phyloP scores from a whole-genome alignment of 768 basidiomycete species.

The Daedaleopsis nitida region DNA sequence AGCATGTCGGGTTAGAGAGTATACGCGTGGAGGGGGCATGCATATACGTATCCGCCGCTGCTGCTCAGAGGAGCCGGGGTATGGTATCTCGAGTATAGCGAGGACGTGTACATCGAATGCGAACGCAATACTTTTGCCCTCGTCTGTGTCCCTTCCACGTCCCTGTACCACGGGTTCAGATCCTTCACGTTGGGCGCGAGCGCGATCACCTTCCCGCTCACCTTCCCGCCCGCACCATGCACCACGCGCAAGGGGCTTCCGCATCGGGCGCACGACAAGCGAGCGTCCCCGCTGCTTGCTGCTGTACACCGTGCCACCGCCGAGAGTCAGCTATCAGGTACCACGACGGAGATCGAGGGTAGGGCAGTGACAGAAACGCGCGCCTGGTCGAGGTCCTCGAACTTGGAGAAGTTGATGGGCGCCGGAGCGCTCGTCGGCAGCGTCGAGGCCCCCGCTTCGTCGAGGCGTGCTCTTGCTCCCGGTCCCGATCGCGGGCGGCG shows the following conservation, averaged over 20 bases:
- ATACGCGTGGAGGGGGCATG: no score
- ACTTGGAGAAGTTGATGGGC: constrained; percentile 86
- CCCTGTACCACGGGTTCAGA: constrained; percentile 77
- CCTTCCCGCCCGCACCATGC: constrained; percentile 7
- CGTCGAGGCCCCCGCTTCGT: constrained; percentile 32
- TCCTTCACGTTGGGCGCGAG: constrained; percentile 78
- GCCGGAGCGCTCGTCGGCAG: constrained; percentile 54
- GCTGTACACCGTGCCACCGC: background rate
- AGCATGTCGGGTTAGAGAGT: no score
- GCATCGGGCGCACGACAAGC: constrained; percentile 35
- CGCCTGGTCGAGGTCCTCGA: constrained; percentile 80
- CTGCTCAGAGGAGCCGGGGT: no score
- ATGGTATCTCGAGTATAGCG: no score
- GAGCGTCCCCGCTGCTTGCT: background rate
- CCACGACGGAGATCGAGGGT: background rate
- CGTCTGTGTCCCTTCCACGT: constrained; percentile 19
- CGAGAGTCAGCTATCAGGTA: background rate
- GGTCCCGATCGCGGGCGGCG: no score
- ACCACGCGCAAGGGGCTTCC: constrained; percentile 44
- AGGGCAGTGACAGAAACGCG: constrained; percentile 9
- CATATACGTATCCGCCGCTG: no score
- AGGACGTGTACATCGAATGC: background rate
- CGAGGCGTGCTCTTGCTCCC: no score
- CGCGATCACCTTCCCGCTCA: constrained; percentile 67
- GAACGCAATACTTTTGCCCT: constrained; percentile 22